Percentiles rank a stretch among this genome's conserved stretches.
phyloP scores from a whole-genome alignment of 1,284 basidiomycete genomes.

The Rhodotorula sp. region DNA sequence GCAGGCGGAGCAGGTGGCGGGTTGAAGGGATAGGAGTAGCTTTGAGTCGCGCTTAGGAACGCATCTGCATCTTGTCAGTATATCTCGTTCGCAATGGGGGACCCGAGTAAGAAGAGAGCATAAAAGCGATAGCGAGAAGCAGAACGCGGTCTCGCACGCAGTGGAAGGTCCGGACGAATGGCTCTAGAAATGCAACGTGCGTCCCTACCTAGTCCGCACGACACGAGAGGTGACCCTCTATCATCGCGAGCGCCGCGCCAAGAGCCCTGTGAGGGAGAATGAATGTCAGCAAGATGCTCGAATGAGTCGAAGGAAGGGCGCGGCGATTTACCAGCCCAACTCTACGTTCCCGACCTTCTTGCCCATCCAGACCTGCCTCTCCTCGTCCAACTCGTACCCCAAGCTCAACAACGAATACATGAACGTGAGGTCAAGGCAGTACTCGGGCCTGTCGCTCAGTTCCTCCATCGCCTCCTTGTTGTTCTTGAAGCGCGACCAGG shows the following conservation, averaged over 20 bases:
- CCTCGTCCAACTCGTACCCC: slow-evolving; percentile 74
- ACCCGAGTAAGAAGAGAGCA: no score
- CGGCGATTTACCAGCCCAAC: slow-evolving; percentile 69
- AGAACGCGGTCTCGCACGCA: background rate
- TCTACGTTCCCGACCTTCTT: slow-evolving; percentile 90
- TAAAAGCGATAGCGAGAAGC: background rate
- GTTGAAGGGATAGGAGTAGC: background rate
- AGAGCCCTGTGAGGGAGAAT: slow-evolving; percentile 23
- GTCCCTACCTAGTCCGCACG: slow-evolving; percentile 13
- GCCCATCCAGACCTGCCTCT: slow-evolving; percentile 68
- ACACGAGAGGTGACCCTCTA: slow-evolving; percentile 31
- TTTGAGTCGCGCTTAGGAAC: no score
- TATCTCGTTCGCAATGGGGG: no score
- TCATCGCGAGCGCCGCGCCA: slow-evolving; percentile 36
- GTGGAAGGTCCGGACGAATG: background rate
- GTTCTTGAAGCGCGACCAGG: slow-evolving; percentile 45
- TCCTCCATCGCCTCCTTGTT: slow-evolving; percentile 65
- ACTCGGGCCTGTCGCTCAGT: slow-evolving; percentile 79
- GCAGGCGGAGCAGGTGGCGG: background rate
- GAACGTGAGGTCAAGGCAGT: slow-evolving; percentile 92
- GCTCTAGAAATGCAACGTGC: background rate
- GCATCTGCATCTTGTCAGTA: no score
- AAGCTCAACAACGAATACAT: slow-evolving; percentile 83
- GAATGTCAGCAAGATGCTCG: no score
- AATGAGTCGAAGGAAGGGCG: no score